Base-by-base conservation (phyloP, 305 asterid genomes). In the Ilex paraguariensis region DNA sequence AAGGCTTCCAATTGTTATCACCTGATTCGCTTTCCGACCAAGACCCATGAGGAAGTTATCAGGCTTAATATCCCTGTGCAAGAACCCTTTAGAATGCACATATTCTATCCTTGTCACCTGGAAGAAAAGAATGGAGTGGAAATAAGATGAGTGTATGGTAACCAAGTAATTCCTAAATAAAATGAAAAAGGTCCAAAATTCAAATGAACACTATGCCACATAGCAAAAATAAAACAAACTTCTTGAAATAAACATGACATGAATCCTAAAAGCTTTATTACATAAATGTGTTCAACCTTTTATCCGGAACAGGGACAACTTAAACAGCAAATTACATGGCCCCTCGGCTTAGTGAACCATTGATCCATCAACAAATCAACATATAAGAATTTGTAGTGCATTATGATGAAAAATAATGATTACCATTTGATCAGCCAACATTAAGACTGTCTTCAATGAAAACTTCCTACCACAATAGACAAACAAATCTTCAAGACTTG, bases 11-110 rank as follows among this genome's bases (percentile, higher is more conserved):
- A 11, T 46, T 10, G 10, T 46, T 7, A 54, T 54, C 5, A 54
- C 57, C 82, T 84, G 91, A 60, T 84, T 81, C 54, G 91, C 87
- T 72, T 77, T 76, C 80, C 87, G 82, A 63, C 91, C 87, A 79
- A 79, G 71, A 67, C 91, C 91, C 91, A 84, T 84, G 40, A 84
- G 75, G 58, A 79, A 84, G 64, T 84, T 81, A 67, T 84, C 87
- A 6, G 91, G 91, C 73, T 84, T 84, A 66, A 81, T 78, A 67
- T 84, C 91, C 52, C 91, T 83, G 72, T 84, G 91, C 67, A 81
- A 84, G 63, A 79, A 84, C 58, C 86, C 86, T 76, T 80, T 81
- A 62, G 82, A 75, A 65, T 84, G 91, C 49, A 77, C 62, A 64
- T 77, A 81, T 64, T 84, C 91, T 55, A 84, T 82, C 69, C 87